A percentile compares a stretch with the other conserved stretches of the same genome.
Conservation (phyloP, 2,329 filamentous ascomycete species). For the Lachnellula willkommii region DNA sequence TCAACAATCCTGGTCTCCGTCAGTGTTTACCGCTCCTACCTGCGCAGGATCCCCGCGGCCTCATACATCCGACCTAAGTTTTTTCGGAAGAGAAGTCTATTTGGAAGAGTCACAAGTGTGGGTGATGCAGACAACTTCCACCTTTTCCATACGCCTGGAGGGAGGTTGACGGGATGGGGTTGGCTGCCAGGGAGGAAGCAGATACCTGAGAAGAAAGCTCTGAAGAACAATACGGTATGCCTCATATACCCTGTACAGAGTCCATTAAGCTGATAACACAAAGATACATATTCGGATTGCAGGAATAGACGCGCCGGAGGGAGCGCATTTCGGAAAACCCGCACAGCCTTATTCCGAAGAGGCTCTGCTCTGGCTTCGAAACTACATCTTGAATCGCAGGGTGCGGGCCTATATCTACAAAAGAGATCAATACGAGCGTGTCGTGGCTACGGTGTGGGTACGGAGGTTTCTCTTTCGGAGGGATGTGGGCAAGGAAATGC, state of each 20-base stretch:
- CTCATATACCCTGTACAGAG: neutral
- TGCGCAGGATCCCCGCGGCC: conserved; percentile 78
- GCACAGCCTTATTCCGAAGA: conserved; percentile 81
- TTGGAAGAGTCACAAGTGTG: conserved; percentile 85
- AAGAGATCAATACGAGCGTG: conserved; percentile 85
- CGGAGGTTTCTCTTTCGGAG: conserved; percentile 59
- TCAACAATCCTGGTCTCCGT: conserved; percentile 49
- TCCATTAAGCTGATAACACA: conserved; percentile 6
- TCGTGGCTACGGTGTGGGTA: conserved; percentile 80
- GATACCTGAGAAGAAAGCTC: conserved; percentile 61
- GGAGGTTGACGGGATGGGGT: conserved; percentile 82
- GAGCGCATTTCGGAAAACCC: conserved; percentile 84
- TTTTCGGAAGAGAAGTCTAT: conserved; percentile 70
- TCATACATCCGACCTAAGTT: conserved; percentile 68
- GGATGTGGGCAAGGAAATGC: conserved; percentile 87
- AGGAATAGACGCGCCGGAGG: conserved; percentile 88
- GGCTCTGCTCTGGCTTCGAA: conserved; percentile 73
- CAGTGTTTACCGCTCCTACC: conserved; percentile 65
- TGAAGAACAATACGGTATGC: conserved; percentile 73
- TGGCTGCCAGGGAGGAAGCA: conserved; percentile 65
- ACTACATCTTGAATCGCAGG: conserved; percentile 63
- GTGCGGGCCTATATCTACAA: conserved; percentile 80
- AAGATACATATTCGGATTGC: conserved; percentile 86
- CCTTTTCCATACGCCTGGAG: conserved; percentile 91
- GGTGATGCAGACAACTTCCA: conserved; percentile 97